Evolutionary conservation across 116 monocot genomes (phyloP).

Genomic region (Phalaenopsis hybrid): DNA sequence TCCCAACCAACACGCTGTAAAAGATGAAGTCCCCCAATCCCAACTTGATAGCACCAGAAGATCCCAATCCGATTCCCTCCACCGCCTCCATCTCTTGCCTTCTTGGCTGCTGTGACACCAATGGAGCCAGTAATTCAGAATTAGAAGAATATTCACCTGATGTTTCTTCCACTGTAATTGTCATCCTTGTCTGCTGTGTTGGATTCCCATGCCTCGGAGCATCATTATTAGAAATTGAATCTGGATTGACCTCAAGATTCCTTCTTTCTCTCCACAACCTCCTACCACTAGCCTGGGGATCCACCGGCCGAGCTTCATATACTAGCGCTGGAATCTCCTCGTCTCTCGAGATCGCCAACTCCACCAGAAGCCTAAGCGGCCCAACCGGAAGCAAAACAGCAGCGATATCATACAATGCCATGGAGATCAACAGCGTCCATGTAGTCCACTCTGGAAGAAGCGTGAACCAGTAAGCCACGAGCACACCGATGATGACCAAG

Average conservation of each 20-base stretch:
- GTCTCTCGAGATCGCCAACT: constrained; percentile 79
- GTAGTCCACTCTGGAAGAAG: constrained; percentile 95
- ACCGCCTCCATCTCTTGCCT: not conserved
- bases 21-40: constrained; percentile 99
- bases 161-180: constrained; percentile 16
- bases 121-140: not conserved
- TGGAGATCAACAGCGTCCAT: constrained; percentile 72
- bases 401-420: constrained; percentile 84
- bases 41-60: constrained; percentile 84
- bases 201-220: not conserved
- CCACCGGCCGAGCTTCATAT: constrained; percentile 87
- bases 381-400: constrained; percentile 86
- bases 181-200: constrained; percentile 35
- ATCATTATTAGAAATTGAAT: constrained; percentile 2
- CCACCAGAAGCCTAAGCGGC: constrained; percentile 82
- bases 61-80: constrained; percentile 64
- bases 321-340: constrained; percentile 93
- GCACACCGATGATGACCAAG: constrained; percentile 63
- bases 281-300: constrained; percentile 1
- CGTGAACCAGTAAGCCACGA: constrained; percentile 90
- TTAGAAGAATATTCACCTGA: not conserved
- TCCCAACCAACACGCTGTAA: constrained; percentile 91
- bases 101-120: not conserved
- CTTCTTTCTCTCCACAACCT: constrained; percentile 54
- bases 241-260: constrained; percentile 3